Conservation (phyloP, 148 eudicot species). For the Silene latifolia region DNA sequence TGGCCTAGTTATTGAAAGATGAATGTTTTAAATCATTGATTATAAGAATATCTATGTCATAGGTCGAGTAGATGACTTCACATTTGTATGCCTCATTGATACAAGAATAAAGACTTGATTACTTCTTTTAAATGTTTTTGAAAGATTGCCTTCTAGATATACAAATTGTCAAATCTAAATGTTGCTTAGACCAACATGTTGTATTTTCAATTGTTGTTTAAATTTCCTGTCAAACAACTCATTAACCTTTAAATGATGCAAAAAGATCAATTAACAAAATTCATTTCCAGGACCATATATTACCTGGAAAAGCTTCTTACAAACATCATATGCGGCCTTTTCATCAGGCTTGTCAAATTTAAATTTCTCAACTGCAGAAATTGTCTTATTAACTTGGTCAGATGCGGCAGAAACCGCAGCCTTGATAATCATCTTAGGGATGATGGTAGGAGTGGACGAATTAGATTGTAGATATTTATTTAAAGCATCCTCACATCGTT, state of each 20-base stretch:
- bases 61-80: too few relatives aligned
- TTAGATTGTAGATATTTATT: conserved; percentile 32
- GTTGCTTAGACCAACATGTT: too few relatives aligned
- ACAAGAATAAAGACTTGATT: too few relatives aligned
- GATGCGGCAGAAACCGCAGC: conserved; percentile 11
- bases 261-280: not conserved
- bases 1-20: too few relatives aligned
- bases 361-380: conserved; percentile 17
- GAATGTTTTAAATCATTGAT: too few relatives aligned
- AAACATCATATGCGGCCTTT: conserved; percentile 60
- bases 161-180: not conserved
- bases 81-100: too few relatives aligned
- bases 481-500: conserved; percentile 49
- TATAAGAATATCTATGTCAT: too few relatives aligned
- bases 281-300: not conserved
- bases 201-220: too few relatives aligned
- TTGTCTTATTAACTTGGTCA: conserved; percentile 3
- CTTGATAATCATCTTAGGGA: conserved; percentile 10
- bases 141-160: not conserved
- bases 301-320: conserved; percentile 47
- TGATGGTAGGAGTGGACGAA: conserved; percentile 4
- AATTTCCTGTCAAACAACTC: not conserved
- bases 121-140: too few relatives aligned
- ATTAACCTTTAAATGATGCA: not conserved
- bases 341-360: conserved; percentile 41